These are phyloP conservation scores for Linnemannia exigua DNA, from an alignment of 192 early-diverging fungal species.

Conservation along the genomic window DNA sequence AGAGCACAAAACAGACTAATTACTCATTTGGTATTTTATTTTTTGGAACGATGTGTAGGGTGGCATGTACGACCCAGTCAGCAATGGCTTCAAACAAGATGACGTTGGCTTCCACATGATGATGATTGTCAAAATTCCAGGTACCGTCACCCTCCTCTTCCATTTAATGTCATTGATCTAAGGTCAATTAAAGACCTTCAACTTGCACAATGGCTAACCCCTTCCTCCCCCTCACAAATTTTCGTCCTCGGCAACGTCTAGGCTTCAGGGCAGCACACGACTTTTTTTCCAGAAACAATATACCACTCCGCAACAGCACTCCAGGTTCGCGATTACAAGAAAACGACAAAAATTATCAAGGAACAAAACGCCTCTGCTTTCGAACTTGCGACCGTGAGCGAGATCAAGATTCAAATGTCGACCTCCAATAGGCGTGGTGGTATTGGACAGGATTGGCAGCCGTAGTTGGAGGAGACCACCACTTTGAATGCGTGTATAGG, in stretches of 20 bases:
- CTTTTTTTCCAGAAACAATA: slow-evolving; percentile 5
- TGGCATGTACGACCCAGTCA: slow-evolving; percentile 13
- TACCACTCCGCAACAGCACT: slow-evolving; percentile 5
- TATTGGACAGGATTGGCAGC: background rate
- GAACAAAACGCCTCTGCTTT: background rate
- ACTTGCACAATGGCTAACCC: no score
- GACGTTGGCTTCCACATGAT: background rate
- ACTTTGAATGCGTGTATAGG: no score
- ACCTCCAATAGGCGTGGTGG: no score
- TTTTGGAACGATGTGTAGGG: slow-evolving; percentile 18
- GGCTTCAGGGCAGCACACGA: background rate
- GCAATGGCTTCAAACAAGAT: background rate
- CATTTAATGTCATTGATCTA: no score
- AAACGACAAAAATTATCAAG: background rate
- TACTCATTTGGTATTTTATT: no score
- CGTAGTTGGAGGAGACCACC: background rate
- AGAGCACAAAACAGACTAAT: no score
- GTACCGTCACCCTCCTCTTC: no score
- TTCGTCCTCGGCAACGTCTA: no score
- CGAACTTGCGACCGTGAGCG: background rate
- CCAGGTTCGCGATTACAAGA: background rate
- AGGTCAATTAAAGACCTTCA: no score
- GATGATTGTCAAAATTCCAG: slow-evolving; percentile 13
- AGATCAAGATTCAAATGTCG: background rate
- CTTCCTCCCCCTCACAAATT: no score